Base-by-base conservation (phyloP, 2,329 filamentous ascomycete genomes). In the Fusarium napiforme region DNA sequence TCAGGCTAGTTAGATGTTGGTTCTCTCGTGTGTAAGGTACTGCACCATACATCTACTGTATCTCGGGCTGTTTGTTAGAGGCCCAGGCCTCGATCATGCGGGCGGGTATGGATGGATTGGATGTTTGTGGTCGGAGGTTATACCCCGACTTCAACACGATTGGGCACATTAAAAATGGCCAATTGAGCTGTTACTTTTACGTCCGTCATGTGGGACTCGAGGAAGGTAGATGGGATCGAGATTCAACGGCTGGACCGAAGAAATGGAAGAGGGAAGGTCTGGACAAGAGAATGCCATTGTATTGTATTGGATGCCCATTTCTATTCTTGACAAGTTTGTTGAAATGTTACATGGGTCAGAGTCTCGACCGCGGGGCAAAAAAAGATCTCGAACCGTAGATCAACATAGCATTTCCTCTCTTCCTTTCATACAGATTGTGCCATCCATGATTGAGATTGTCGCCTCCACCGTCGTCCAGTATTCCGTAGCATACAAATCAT, bases 181-280 rank as follows among this genome's bases (percentile, higher is more conserved):
- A 49, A 72, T 61, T 63, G 55, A 43, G n/a, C 49, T 50, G 39
- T 53, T 28, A 9, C 26, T 46, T 49, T 46, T 49, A 23, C 34
- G 46, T 55, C 64, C 30, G 58, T 56, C 64, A 59, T 59, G 58
- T 67, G 58, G 59, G 60, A 72, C 64, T 53, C 28, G 40, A 40
- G 56, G 36, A 37, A 71, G 43, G 30, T 28, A 55, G 55, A 64
- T 64, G 37, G 19, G 62, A 73, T 73, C 71, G 66, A 73, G 69
- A 73, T 73, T 65, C 36, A n/a, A 60, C 30, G 61, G 42, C 53
- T 53, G 36, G 55, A 16, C 70, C 57, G 55, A 73, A 49, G 56
- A 50, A 14, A 52, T 45, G 57, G 70, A 50, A 28, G 37, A 43
- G 37, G 71, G 46, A 32, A 53, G 46, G 36, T 15, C 40, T 60